A percentile compares a stretch with the other conserved stretches of the same genome.
Evolutionary conservation across 192 early-diverging fungal species (phyloP).

Genomic region (Backusella luteola): DNA sequence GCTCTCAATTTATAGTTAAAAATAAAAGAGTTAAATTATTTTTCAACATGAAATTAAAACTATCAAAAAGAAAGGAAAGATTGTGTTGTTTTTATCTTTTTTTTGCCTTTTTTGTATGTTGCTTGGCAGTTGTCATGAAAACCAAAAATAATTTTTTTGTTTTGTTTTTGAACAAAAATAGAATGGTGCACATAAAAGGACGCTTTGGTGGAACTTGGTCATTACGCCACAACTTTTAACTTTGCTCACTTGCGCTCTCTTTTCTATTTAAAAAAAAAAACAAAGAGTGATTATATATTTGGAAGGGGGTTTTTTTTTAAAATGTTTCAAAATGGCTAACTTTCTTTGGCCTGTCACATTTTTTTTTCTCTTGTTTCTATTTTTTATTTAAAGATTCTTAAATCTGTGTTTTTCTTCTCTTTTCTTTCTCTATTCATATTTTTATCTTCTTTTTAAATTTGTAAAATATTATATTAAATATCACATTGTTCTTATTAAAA

Average conservation of each 20-base stretch:
- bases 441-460: not conserved
- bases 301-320: not conserved
- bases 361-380: constrained; percentile 2
- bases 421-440: not conserved
- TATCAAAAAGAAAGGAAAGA: not conserved
- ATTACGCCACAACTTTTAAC: not conserved
- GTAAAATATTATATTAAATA: not conserved
- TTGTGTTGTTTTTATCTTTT: not conserved
- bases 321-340: constrained; percentile 2
- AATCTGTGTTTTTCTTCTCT: not conserved
- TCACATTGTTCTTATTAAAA: not conserved
- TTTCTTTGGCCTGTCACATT: constrained; percentile 6
- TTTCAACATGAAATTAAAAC: not conserved
- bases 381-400: not conserved
- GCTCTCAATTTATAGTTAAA: not conserved
- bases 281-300: not conserved
- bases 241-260: not conserved
- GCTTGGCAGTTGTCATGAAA: not conserved
- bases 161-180: not conserved
- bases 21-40: not conserved
- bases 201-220: not conserved
- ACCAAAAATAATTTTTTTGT: not conserved
- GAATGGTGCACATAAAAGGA: not conserved
- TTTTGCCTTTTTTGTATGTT: not conserved
- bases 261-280: not conserved